Evolutionary conservation across 768 basidiomycete genomes (phyloP), one percentile per base, ranked within the genome.

Genomic region (Kwoniella botswanensis): DNA sequence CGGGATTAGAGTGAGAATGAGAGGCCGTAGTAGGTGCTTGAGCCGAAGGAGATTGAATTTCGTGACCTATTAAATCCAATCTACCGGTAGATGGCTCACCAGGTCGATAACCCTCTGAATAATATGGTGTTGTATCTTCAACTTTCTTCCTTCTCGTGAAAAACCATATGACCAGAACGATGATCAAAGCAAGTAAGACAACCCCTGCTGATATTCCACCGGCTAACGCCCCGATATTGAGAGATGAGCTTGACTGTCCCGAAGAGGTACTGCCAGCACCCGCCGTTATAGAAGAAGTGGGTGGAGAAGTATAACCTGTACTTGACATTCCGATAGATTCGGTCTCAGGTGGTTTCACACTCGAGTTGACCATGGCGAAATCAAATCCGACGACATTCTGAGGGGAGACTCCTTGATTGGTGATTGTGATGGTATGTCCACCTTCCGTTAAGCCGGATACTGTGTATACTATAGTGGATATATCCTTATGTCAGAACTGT

Each of bases 171-270:
- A 58, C 63, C 24, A 78, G 35, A 4, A 70, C 57, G 18, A 65
- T 74, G 15, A 81, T 44, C 15, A 81, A 29, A 26, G 69, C 74
- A 10, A 82, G 60, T 4, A 68, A 79, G 21, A 74, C 70, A 0
- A 80, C 61, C 6, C 75, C 75, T 3, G 74, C 77, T 21, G 72
- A 68, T 13, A 78, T 76, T 35, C 78, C 78, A 21, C 76, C 76
- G 3, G 68, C 76, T 53, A 82, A 79, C 3, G 78, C 74, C 9
- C 73, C 76, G 2, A 67, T 53, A 52, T 67, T 58, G 13, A 57
- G 24, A 15, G 52, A 55, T 24, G 72, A 66, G 5, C 46, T 26
- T 4, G 44, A 50, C 41, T 42, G 43, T 15, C 17, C 62, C 35
- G 62, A 63, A 11, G 44, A 46, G 46, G 21, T 24, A 4, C 4